Conservation (phyloP, 805 yeast genomes). For the Metschnikowia amazonensis region DNA sequence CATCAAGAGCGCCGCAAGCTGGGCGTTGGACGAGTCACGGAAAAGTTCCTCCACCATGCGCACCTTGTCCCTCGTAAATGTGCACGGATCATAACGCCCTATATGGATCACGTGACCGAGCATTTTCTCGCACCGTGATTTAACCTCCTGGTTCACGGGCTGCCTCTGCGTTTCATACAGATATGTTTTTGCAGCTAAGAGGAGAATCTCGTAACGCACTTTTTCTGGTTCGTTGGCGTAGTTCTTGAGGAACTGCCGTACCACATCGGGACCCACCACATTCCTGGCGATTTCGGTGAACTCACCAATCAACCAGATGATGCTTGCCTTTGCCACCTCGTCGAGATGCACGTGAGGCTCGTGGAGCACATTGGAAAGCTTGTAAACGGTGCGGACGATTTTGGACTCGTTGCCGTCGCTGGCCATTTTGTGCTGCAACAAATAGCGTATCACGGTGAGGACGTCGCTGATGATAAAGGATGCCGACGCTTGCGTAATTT, state of each 20-base stretch:
- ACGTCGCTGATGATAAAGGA: conserved; percentile 52
- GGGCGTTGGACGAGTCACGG: conserved; percentile 38
- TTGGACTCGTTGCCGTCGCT: conserved; percentile 17
- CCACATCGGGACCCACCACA: conserved; percentile 67
- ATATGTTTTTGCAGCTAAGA: conserved; percentile 69
- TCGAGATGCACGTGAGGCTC: conserved; percentile 18
- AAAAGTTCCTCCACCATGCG: conserved; percentile 65
- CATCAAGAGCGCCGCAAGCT: conserved; percentile 63
- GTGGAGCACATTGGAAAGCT: conserved; percentile 32
- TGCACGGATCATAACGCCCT: conserved; percentile 67
- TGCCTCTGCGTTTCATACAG: conserved; percentile 15
- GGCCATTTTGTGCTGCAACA: conserved; percentile 54
- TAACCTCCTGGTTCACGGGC: conserved; percentile 9
- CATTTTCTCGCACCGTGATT: conserved; percentile 38
- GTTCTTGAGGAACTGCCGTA: conserved; percentile 51
- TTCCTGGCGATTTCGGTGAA: conserved; percentile 42
- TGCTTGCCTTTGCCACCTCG: conserved; percentile 66
- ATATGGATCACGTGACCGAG: conserved; percentile 60
- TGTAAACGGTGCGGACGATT: conserved; percentile 53
- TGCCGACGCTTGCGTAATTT: conserved; percentile 32
- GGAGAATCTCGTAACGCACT: conserved; percentile 67
- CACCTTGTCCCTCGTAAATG: conserved; percentile 82
- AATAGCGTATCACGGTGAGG: conserved; percentile 65
- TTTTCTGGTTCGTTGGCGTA: conserved; percentile 53
- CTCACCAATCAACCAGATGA: conserved; percentile 91